Conservation (phyloP, 2,329 filamentous ascomycete genomes). For the Pseudogymnoascus sp. region DNA sequence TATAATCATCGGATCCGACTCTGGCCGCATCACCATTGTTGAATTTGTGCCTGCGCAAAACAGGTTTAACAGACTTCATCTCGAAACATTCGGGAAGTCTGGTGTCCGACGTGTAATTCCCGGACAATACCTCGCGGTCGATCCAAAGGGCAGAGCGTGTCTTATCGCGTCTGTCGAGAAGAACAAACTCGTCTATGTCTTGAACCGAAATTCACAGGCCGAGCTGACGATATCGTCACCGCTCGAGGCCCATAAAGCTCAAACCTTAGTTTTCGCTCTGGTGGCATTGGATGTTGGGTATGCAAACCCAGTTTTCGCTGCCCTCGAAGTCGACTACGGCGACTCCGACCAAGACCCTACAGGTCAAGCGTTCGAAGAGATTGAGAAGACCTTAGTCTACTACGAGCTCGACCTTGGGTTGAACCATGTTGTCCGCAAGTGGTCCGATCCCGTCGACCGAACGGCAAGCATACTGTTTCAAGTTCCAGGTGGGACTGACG, state of each 20-base stretch:
- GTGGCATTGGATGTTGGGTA: conserved; percentile 91
- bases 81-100: conserved; percentile 98
- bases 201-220: conserved; percentile 90
- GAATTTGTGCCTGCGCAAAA: conserved; percentile 86
- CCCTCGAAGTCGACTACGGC: conserved; percentile 86
- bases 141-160: conserved; percentile 92
- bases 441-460: conserved; percentile 88
- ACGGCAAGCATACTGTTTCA: conserved; percentile 87
- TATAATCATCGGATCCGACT: conserved; percentile 91
- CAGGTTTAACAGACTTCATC: conserved; percentile 78
- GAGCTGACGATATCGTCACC: conserved; percentile 96
- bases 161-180: conserved; percentile 93
- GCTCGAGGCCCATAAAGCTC: conserved; percentile 88
- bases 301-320: conserved; percentile 92
- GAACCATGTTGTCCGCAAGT: conserved; percentile 94
- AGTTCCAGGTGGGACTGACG: conserved; percentile 87
- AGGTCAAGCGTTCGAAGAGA: conserved; percentile 69
- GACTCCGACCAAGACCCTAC: conserved; percentile 87
- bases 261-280: conserved; percentile 81
- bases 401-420: conserved; percentile 95
- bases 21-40: conserved; percentile 86
- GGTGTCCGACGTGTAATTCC: conserved; percentile 88
- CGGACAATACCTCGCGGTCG: conserved; percentile 89
- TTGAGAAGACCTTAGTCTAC: conserved; percentile 89
- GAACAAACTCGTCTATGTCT: conserved; percentile 98